phyloP scores from a whole-genome alignment of 345 rosid species.

The Cardiospermum halicacabum region DNA sequence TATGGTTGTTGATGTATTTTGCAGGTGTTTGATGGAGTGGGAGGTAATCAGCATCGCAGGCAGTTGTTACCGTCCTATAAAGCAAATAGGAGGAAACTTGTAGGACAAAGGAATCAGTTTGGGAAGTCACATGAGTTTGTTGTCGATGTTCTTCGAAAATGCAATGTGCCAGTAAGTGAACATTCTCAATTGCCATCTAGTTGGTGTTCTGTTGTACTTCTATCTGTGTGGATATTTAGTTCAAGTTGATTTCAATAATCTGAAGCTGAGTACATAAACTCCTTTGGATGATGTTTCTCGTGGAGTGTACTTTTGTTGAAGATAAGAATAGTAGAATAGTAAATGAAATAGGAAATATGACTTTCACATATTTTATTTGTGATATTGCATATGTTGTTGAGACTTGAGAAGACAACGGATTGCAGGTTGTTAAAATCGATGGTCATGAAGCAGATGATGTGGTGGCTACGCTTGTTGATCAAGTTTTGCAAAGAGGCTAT shows the following conservation, averaged over 20 bases:
- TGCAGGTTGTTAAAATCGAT: conserved; percentile 66
- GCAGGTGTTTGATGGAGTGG: conserved; percentile 88
- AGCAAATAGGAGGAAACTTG: conserved; percentile 58
- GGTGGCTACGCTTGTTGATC: conserved; percentile 69
- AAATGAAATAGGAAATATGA: neutral
- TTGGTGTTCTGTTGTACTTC: neutral
- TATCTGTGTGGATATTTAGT: neutral
- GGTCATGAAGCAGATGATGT: conserved; percentile 95
- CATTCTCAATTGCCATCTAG: conserved; percentile 5
- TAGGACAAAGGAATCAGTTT: conserved; percentile 18
- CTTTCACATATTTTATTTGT: neutral
- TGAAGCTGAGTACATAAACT: neutral
- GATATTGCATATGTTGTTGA: neutral
- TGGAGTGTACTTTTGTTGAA: neutral
- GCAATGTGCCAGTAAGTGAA: conserved; percentile 82
- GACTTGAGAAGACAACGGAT: conserved; percentile 13
- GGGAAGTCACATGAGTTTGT: conserved; percentile 41
- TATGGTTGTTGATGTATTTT: conserved; percentile 14
- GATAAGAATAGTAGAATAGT: neutral
- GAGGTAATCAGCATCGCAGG: conserved; percentile 62
- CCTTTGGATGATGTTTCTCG: too few relatives aligned
- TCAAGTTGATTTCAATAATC: neutral
- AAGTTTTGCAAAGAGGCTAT: conserved; percentile 62
- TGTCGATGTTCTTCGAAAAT: conserved; percentile 54
- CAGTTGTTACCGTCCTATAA: conserved; percentile 78